Percentiles rank a stretch among this genome's conserved stretches.
phyloP scores from a whole-genome alignment of 352 stramenopile genomes.

The Pythium myriotylum region DNA sequence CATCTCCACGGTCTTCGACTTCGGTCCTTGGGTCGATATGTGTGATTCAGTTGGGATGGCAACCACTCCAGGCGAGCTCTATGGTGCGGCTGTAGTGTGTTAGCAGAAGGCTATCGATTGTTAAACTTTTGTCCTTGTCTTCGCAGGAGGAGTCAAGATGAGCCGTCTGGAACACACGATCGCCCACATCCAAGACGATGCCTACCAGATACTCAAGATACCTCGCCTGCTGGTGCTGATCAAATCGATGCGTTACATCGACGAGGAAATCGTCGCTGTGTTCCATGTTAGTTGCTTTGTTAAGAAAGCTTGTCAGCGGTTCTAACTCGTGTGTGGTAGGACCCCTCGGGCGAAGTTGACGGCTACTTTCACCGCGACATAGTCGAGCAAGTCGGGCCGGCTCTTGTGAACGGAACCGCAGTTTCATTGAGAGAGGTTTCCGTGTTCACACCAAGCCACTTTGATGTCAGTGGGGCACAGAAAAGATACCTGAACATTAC shows the following conservation, averaged over 20 bases:
- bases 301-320: neutral
- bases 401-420: constrained; percentile 47
- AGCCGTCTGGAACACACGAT: constrained; percentile 62
- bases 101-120: neutral
- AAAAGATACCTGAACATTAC: constrained; percentile 79
- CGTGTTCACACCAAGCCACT: constrained; percentile 61
- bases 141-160: constrained; percentile 66
- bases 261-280: constrained; percentile 80
- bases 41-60: constrained; percentile 58
- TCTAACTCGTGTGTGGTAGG: constrained; percentile 33
- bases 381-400: constrained; percentile 67
- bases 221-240: constrained; percentile 71
- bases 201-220: constrained; percentile 58
- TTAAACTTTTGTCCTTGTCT: neutral
- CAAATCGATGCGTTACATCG: constrained; percentile 80
- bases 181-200: constrained; percentile 58
- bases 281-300: constrained; percentile 56
- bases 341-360: constrained; percentile 75
- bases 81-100: constrained; percentile 42
- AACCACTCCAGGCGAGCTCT: constrained; percentile 52
- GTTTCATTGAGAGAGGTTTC: constrained; percentile 74
- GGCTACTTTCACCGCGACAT: constrained; percentile 84
- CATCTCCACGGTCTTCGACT: constrained; percentile 77
- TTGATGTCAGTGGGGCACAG: constrained; percentile 40
- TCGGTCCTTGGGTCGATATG: constrained; percentile 84